A percentile compares a stretch with the other conserved stretches of the same genome.
Evolutionary conservation across 1,284 basidiomycete genomes (phyloP).

Genomic region (Tausonia pullulans): DNA sequence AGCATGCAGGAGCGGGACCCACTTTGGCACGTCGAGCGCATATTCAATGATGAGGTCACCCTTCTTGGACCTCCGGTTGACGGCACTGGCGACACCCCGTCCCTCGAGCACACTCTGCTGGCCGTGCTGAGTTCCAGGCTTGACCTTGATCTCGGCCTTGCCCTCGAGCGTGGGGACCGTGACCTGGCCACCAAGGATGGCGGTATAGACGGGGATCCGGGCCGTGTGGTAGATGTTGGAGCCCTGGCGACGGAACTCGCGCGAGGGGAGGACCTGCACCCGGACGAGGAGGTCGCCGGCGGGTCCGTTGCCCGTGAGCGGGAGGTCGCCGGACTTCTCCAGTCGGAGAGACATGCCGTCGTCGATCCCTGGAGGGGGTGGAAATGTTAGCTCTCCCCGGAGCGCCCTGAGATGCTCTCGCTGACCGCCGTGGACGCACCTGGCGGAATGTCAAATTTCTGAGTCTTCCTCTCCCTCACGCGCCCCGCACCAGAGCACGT

Average conservation of each 20-base stretch:
- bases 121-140: constrained; percentile 86
- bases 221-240: constrained; percentile 84
- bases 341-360: constrained; percentile 91
- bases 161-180: constrained; percentile 92
- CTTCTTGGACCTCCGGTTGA: constrained; percentile 17
- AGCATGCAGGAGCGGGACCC: constrained; percentile 26
- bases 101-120: constrained; percentile 93
- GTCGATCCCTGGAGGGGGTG: constrained; percentile 58
- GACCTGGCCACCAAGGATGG: constrained; percentile 81
- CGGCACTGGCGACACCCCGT: constrained; percentile 60
- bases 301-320: constrained; percentile 62
- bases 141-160: constrained; percentile 88
- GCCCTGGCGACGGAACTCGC: constrained; percentile 83
- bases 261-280: constrained; percentile 71
- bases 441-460: constrained; percentile 76
- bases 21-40: constrained; percentile 81
- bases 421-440: constrained; percentile 37
- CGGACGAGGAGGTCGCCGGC: constrained; percentile 81
- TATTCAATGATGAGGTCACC: constrained; percentile 91
- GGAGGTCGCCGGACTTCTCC: constrained; percentile 72
- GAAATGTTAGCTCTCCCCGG: too few species aligned
- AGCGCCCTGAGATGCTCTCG: too few species aligned
- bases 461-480: constrained; percentile 64
- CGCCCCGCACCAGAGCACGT: constrained; percentile 80
- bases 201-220: constrained; percentile 81